Evolutionary conservation across 1,284 basidiomycete species (phyloP), one percentile per base, ranked within the genome.

Genomic region (Coniophora puteana): DNA sequence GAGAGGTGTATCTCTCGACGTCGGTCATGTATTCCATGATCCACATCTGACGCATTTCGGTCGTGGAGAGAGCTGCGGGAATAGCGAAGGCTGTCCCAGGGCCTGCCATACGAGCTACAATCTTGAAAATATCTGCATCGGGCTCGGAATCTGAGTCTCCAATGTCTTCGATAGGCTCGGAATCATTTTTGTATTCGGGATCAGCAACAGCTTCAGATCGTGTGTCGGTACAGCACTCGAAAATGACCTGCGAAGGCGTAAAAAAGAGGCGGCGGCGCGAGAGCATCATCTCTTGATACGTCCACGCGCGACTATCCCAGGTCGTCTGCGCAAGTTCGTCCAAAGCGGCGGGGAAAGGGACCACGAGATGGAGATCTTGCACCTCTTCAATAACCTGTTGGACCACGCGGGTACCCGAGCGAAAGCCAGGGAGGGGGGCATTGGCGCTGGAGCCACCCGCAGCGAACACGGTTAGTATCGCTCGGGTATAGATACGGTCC

Each of bases 161-260:
- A n/a, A n/a, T n/a, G n/a, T n/a, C n/a, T n/a, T n/a, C n/a, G n/a
- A n/a, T n/a, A n/a, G n/a, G n/a, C n/a, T n/a, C n/a, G n/a, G n/a
- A n/a, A n/a, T n/a, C n/a, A n/a, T n/a, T n/a, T n/a, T n/a, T n/a
- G n/a, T n/a, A n/a, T n/a, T n/a, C n/a, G n/a, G n/a, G n/a, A n/a
- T n/a, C n/a, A n/a, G n/a, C n/a, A n/a, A n/a, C n/a, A n/a, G n/a
- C n/a, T n/a, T n/a, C n/a, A n/a, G n/a, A n/a, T n/a, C n/a, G n/a
- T n/a, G n/a, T n/a, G n/a, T n/a, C n/a, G n/a, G n/a, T n/a, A n/a
- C n/a, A n/a, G 23, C 45, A 53, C 25, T 53, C 48, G 13, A 51
- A 54, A 22, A 54, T 46, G n/a, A 54, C 43, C 16, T 56, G 43
- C 16, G 50, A 44, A 6, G 45, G 33, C 8, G 11, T 8, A 8